Conservation (phyloP, 441 rosid genomes). For the Eutrema salsugineum region DNA sequence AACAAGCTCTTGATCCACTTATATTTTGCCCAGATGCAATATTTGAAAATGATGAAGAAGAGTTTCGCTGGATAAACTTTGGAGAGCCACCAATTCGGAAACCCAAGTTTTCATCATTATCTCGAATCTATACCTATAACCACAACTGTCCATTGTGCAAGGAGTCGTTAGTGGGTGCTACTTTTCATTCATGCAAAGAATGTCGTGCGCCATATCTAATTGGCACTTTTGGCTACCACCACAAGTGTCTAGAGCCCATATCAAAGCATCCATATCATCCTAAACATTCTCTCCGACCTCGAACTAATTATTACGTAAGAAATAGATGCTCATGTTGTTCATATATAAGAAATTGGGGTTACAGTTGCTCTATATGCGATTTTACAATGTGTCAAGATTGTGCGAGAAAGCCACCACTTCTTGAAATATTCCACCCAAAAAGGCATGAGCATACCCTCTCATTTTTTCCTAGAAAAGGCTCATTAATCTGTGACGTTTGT, state of each 20-base stretch:
- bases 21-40: neutral
- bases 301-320: neutral
- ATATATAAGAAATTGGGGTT: rapidly evolving
- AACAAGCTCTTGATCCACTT: neutral
- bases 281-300: neutral
- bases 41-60: neutral
- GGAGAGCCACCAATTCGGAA: neutral
- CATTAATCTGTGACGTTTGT: neutral
- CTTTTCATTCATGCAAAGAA: neutral
- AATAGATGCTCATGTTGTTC: neutral
- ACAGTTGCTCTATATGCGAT: neutral
- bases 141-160: no score
- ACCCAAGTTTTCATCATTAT: neutral
- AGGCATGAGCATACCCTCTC: conserved; percentile 14
- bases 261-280: conserved; percentile 15
- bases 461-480: neutral
- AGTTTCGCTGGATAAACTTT: neutral
- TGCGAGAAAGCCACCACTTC: neutral
- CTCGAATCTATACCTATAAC: no score
- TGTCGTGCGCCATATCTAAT: no score
- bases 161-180: neutral
- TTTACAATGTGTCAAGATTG: neutral
- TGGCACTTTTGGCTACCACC: neutral
- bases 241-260: neutral
- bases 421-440: neutral